Conservation (phyloP, 352 stramenopile species). For the Saprolegnia parasitica region DNA sequence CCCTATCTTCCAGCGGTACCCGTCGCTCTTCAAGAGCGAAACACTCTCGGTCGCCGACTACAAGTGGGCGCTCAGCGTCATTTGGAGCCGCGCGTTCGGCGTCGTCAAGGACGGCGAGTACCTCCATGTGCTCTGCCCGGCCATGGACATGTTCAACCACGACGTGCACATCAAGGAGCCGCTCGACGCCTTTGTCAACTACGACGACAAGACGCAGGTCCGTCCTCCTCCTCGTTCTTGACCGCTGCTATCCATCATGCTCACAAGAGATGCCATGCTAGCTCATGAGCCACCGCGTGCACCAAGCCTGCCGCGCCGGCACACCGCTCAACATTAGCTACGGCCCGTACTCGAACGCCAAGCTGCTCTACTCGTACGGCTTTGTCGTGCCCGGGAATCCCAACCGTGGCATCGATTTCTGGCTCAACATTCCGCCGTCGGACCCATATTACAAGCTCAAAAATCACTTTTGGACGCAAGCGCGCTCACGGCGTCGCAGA, state of each 20-base stretch:
- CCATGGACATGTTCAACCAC: conserved; percentile 79
- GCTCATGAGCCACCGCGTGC: conserved; percentile 40
- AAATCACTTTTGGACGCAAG: conserved; percentile 54
- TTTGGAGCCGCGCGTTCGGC: conserved; percentile 72
- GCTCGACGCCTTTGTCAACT: conserved; percentile 55
- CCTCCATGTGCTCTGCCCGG: conserved; percentile 53
- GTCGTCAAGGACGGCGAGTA: conserved; percentile 40
- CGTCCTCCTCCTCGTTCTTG: neutral
- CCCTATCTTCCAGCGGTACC: conserved; percentile 43
- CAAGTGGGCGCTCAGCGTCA: conserved; percentile 65
- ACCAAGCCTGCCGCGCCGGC: conserved; percentile 32
- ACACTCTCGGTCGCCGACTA: conserved; percentile 51
- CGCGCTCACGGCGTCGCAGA: conserved; percentile 49
- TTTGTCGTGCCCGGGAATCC: conserved; percentile 48
- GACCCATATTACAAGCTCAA: conserved; percentile 59
- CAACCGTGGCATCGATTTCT: conserved; percentile 56
- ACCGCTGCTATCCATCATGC: neutral
- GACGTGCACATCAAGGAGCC: conserved; percentile 40
- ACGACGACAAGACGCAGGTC: conserved; percentile 42
- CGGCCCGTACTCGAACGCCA: conserved; percentile 70
- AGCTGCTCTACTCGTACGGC: conserved; percentile 74
- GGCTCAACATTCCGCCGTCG: conserved; percentile 53
- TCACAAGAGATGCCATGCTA: neutral
- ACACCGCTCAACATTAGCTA: conserved; percentile 57
- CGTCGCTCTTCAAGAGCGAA: conserved; percentile 39